phyloP scores from a whole-genome alignment of 139 green algal species.

The Yamagishiella unicocca region DNA sequence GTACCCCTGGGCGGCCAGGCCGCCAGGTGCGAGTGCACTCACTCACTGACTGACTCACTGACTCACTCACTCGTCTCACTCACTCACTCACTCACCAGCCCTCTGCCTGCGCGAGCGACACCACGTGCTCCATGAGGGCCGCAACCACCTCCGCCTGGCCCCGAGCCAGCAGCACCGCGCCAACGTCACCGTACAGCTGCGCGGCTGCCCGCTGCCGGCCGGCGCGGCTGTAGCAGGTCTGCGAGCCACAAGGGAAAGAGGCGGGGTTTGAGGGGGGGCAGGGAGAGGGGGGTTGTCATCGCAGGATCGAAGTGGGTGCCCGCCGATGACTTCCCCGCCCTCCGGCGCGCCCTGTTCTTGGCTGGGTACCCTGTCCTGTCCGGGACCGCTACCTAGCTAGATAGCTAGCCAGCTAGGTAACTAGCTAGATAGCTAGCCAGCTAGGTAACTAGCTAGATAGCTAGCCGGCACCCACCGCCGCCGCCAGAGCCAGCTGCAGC shows the following conservation, averaged over 20 bases:
- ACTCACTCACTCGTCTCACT: no score
- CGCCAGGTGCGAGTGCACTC: no score
- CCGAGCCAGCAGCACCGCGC: conserved; percentile 2
- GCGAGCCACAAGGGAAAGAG: not conserved
- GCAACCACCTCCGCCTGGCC: conserved; percentile 32
- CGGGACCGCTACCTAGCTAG: no score
- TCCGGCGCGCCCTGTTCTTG: no score
- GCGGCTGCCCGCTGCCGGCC: conserved; percentile 21
- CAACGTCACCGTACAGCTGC: conserved; percentile 37
- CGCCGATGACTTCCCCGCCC: no score
- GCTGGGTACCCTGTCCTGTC: not conserved
- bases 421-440: no score
- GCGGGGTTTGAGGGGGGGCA: not conserved
- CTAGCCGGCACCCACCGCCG: conserved; percentile 21
- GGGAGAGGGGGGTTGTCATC: not conserved
- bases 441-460: no score
- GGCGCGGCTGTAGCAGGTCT: conserved; percentile 37
- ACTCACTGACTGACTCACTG: no score
- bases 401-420: no score
- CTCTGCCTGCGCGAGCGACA: conserved; percentile 33
- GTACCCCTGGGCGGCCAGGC: no score
- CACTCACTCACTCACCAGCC: conserved; percentile 30
- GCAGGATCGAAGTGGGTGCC: not conserved
- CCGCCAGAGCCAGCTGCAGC: conserved; percentile 44
- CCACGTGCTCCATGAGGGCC: conserved; percentile 41